Percentiles rank a stretch among this genome's conserved stretches.
Evolutionary conservation across 1,284 basidiomycete genomes (phyloP).

Genomic region (Pholiota adiposa): DNA sequence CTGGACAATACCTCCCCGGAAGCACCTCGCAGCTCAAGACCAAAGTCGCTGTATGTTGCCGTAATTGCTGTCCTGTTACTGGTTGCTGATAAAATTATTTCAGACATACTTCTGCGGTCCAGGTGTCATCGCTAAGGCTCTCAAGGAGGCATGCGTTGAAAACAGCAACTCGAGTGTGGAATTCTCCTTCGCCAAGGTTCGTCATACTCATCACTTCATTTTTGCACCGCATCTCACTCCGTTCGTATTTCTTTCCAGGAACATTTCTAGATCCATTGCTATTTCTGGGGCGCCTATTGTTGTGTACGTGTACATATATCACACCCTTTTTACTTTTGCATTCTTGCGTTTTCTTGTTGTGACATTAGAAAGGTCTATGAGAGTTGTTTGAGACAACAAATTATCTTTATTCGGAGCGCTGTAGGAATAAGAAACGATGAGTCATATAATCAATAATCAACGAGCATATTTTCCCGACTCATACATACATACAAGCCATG

Average conservation of each 20-base stretch:
- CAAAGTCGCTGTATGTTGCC: conserved; percentile 72
- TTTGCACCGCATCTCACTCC: background rate
- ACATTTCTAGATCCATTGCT: conserved; percentile 58
- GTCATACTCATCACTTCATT: background rate
- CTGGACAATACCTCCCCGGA: conserved; percentile 79
- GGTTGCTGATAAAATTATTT: conserved; percentile 4
- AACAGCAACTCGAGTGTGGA: conserved; percentile 59
- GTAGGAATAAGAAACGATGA: background rate
- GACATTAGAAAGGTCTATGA: background rate
- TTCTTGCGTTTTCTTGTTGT: background rate
- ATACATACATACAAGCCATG: no score
- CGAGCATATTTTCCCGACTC: background rate
- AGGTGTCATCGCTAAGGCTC: conserved; percentile 68
- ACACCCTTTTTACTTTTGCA: background rate
- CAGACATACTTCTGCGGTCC: conserved; percentile 90
- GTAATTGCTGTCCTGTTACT: background rate
- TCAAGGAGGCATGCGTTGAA: conserved; percentile 69
- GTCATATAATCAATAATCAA: background rate
- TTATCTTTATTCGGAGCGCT: background rate
- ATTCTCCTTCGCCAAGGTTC: conserved; percentile 81
- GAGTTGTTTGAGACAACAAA: conserved; percentile 12
- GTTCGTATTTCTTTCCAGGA: conserved; percentile 44
- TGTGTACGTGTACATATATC: conserved; percentile 3
- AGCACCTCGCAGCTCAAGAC: conserved; percentile 78
- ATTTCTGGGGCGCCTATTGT: background rate